Base-by-base conservation (phyloP, 805 yeast genomes). In the Monosporozyma yasuniensis region DNA sequence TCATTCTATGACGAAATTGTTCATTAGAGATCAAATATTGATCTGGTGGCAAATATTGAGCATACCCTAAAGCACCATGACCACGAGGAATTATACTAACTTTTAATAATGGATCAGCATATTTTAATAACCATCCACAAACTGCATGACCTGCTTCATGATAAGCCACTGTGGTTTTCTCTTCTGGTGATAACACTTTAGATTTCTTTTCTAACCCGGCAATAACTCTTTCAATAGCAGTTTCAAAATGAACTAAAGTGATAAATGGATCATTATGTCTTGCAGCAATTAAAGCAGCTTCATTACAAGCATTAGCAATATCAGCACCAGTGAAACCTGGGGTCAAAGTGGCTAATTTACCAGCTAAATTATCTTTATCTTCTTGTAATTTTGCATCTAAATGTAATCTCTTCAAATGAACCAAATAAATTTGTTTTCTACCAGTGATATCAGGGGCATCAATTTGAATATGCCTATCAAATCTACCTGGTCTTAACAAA, bases 91-190 rank as follows among this genome's bases (percentile, higher is more conserved):
- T 87, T 57, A 89, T 89, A 19, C 95, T 84, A n/a, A 89, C 96
- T 68, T 89, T 89, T 52, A 90, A 77, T 52, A 89, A 72, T 7
- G 97, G 97, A 65, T 89, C 96, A 10, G 97, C 96, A 70, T 72
- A 81, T 69, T 81, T 78, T 62, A 89, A 74, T 64, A 73, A 87
- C 97, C 96, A 90, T 21, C 96, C 97, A 69, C 96, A 86, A 46
- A 89, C 84, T 3, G 97, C 97, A 66, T 89, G 97, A 0, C 97
- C 97, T 1, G 97, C 97, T 70, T 89, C 97, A 67, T 89, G 97
- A 64, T 86, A 89, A 0, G 96, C 96, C 46, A 89, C 96, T 30
- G 86, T 79, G 56, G 73, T 79, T 72, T 87, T 86, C 67, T 90
- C 96, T 34, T 84, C 87, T 9, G 83, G 82, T 5, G 87, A 80